These are phyloP conservation scores for Phytophthora pinifolia DNA, from an alignment of 352 stramenopile species.

Conservation along the genomic window DNA sequence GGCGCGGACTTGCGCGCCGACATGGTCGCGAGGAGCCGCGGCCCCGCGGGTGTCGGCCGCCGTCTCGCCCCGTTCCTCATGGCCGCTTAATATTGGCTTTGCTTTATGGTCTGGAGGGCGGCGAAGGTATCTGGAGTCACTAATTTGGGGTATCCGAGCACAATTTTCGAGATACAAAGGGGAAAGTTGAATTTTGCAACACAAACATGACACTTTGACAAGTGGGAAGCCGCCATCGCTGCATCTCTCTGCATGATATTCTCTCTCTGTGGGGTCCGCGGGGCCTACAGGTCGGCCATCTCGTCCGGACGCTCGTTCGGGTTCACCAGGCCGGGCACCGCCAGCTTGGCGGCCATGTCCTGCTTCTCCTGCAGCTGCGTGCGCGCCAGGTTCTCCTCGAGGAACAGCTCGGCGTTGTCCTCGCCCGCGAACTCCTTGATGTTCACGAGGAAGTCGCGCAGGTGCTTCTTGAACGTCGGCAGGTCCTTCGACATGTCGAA, in stretches of 20 bases:
- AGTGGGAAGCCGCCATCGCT: conserved; percentile 6
- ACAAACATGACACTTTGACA: conserved; percentile 6
- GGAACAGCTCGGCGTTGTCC: conserved; percentile 97
- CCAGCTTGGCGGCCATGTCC: conserved; percentile 76
- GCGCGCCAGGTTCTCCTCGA: conserved; percentile 93
- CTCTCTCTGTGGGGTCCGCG: background rate
- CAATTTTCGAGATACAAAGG: conserved; percentile 1
- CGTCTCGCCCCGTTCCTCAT: conserved; percentile 15
- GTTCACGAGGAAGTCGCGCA: conserved; percentile 99
- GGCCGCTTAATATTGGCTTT: background rate
- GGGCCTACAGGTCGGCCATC: conserved; percentile 78
- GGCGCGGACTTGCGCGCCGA: conserved; percentile 33
- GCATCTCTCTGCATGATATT: conserved; percentile 32
- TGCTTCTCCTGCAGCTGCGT: conserved; percentile 88
- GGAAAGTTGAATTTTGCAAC: conserved; percentile 19
- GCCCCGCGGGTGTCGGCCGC: background rate
- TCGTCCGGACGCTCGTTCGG: conserved; percentile 90
- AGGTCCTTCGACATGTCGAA: conserved; percentile 98
- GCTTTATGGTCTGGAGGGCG: too few species aligned
- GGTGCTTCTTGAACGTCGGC: conserved; percentile 97
- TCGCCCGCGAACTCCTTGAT: conserved; percentile 98
- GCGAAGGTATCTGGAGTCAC: too few species aligned
- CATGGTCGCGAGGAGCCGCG: conserved; percentile 1
- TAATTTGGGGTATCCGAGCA: too few species aligned
- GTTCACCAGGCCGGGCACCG: conserved; percentile 91